A percentile compares a stretch with the other conserved stretches of the same genome.
phyloP scores from a whole-genome alignment of 345 rosid genomes.

The Populus euphratica region DNA sequence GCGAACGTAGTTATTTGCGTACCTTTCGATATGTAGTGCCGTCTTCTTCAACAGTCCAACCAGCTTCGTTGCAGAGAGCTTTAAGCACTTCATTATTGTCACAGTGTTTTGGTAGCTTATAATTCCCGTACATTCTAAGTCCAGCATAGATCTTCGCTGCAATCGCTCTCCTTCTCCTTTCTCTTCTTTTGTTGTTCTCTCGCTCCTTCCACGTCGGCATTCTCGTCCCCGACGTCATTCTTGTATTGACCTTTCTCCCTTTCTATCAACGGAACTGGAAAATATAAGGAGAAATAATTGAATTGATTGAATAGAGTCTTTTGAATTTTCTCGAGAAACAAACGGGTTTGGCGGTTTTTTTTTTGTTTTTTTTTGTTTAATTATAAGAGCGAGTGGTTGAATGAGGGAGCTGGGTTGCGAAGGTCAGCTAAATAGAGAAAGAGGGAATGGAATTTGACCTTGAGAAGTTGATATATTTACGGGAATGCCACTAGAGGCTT shows the following conservation, averaged over 20 bases:
- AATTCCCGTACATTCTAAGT: slow-evolving; percentile 83
- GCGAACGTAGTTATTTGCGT: background rate
- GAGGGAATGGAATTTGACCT: slow-evolving; percentile 23
- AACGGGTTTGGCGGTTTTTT: slow-evolving; percentile 13
- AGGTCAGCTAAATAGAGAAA: slow-evolving; percentile 19
- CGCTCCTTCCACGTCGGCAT: slow-evolving; percentile 99
- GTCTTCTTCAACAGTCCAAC: slow-evolving; percentile 95
- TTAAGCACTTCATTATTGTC: slow-evolving; percentile 96
- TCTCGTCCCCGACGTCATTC: slow-evolving; percentile 87
- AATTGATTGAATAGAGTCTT: background rate
- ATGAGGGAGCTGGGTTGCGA: slow-evolving; percentile 22
- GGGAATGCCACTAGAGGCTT: slow-evolving; percentile 26
- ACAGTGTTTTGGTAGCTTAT: slow-evolving; percentile 93
- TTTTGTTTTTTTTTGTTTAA: background rate
- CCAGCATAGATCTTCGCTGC: slow-evolving; percentile 95
- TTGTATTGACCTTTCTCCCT: background rate
- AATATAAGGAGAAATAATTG: background rate
- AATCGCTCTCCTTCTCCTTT: slow-evolving; percentile 84
- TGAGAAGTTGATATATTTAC: slow-evolving; percentile 14
- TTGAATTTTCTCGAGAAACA: slow-evolving; percentile 17
- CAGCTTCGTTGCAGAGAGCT: slow-evolving; percentile 92
- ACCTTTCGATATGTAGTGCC: slow-evolving; percentile 98
- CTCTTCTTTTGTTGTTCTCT: slow-evolving; percentile 94
- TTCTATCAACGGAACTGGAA: background rate
- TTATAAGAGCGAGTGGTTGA: slow-evolving; percentile 18